Evolutionary conservation across 164 flowering plant species (phyloP).

Genomic region (Umbellularia californica): DNA sequence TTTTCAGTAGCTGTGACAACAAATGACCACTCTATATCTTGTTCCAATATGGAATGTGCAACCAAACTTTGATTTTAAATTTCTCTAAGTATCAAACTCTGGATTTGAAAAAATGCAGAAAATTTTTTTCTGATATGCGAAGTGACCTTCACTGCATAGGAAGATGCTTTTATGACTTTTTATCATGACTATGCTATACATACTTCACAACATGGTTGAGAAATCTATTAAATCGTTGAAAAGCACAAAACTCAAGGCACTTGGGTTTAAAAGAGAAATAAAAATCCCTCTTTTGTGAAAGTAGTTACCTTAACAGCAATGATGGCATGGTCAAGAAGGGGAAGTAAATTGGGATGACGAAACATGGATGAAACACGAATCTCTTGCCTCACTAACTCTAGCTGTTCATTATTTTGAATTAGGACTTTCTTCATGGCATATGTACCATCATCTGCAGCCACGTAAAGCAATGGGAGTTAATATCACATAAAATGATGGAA

Average conservation of each 20-base stretch:
- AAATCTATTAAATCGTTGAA: no score
- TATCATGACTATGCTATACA: no score
- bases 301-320: conserved; percentile 71
- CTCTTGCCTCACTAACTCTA: conserved; percentile 89
- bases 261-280: neutral
- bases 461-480: neutral
- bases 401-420: conserved; percentile 80
- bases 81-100: no score
- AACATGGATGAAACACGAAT: conserved; percentile 84
- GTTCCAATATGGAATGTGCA: no score
- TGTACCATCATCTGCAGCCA: conserved; percentile 76
- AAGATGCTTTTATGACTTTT: no score
- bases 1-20: no score
- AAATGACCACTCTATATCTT: no score
- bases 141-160: no score
- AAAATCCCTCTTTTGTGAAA: neutral
- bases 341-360: conserved; percentile 87
- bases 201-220: neutral
- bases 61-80: no score
- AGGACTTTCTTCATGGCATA: conserved; percentile 95
- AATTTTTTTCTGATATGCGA: no score
- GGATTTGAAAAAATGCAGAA: no score
- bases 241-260: neutral
- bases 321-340: conserved; percentile 94
- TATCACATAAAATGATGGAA: neutral